Base-by-base conservation (phyloP, 78 protist genomes). In the Polysphondylium violaceum region DNA sequence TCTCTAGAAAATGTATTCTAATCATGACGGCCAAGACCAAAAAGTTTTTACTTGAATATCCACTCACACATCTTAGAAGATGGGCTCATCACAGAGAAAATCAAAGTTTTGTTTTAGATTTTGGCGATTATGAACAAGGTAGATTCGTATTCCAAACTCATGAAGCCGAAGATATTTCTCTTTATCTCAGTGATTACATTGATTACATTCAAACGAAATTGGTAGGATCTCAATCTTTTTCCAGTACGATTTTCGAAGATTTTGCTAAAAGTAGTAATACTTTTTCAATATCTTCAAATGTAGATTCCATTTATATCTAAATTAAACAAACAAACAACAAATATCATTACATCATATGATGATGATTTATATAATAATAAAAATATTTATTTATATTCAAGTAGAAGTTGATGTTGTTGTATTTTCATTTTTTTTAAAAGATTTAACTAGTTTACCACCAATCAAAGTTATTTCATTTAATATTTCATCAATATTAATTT, bases 141-240 rank as follows among this genome's bases (percentile, higher is more conserved):
- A 35, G 76, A 31, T 51, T 88, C 16, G 61, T 88, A 16, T 67
- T 88, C 36, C 89, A 88, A 40, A 67, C 94, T 2, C 14, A 53
- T 19, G 94, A 88, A 56, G 36, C 74, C 3, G 85, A 71, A 40
- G 88, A 71, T 25, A 88, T 88, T 4, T 88, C 94, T 2, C 29
- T 64, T 7, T 88, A 88, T 40, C 87, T 88, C 16, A 53, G 79
- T 67, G 94, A 88, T 12, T 88, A 88, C 29, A 72, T 88, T 31
- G 94, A 88, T 25, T 88, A 78, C 41, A 76, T 88, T 21, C 94
- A 88, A 73, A 88, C 91, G 7, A 83, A 83, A 71, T 68, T 83
- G 38, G 77, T 69, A 59, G 91, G 91, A 38, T 58, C 74, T 21
- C 91, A 83, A 58, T 83, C 91, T 5, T 83, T 69, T 59, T 83